Base-by-base conservation (phyloP, 2,329 filamentous ascomycete genomes). In the Arthroderma sp. region DNA sequence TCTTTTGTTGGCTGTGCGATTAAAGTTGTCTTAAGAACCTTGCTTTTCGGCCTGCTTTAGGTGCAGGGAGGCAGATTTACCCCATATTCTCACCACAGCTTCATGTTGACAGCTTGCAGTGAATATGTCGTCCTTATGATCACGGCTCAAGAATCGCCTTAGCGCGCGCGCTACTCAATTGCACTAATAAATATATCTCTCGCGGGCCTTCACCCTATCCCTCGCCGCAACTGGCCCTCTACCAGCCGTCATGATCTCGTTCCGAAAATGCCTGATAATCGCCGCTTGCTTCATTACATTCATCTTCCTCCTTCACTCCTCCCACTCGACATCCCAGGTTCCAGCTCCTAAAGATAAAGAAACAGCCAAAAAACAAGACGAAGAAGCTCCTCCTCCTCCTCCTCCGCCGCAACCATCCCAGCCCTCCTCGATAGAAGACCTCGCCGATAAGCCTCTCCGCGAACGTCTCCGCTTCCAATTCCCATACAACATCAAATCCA, bases 391-490 rank as follows among this genome's bases (percentile, higher is more conserved):
- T 6, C 36, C 39, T 11, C 6, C 4, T 11, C 11, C 11, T 9
- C 9, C 36, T 32, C 32, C 29, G 5, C 33, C 9, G 5, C 22
- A 38, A 31, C 49, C 40, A 42, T 15, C 29, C 30, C 28, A 8
- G 2, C 10, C 7, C 29, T 31, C 36, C 15, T 31, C 47, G n/a
- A 29, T 33, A 31, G 72, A 79, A 44, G 82, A 89, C 61, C 73
- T 85, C 59, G 78, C 79, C 47, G 76, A 73, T 58, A 79, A 84
- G 66, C 79, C 83, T 10, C 73, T 88, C 43, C 72, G 83, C 75
- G 69, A 94, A 51, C 76, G 91, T 67, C 77, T 98, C 46, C 81
- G 81, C 43, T 95, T 94, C 69, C 84, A 93, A 55, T 96, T 91
- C 64, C 86, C 88, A 15, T 98, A 96, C 71, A 84, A 94, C 57